phyloP scores from a whole-genome alignment of 1,284 basidiomycete species.

The Rhodotorula sp. region DNA sequence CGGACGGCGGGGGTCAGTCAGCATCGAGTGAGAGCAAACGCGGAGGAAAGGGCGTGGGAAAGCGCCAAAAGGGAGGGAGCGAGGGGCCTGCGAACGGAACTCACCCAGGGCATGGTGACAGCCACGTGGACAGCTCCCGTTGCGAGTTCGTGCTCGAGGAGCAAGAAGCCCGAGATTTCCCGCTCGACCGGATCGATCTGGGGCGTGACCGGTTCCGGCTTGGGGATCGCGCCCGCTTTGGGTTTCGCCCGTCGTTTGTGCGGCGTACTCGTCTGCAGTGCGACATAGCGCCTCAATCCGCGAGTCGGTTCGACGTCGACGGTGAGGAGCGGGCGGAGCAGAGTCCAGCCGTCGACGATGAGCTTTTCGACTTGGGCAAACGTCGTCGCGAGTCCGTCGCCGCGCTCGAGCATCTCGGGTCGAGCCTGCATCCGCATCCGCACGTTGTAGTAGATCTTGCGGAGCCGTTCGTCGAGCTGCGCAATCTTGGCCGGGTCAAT shows the following conservation, averaged over 20 bases:
- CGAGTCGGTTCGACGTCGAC: conserved; percentile 19
- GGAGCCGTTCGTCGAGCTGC: conserved; percentile 17
- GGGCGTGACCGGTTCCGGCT: neutral
- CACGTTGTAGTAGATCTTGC: conserved; percentile 20
- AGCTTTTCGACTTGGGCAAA: conserved; percentile 25
- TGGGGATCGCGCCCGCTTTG: conserved; percentile 10
- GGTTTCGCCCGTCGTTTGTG: conserved; percentile 21
- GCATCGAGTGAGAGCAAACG: no score
- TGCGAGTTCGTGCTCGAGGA: conserved; percentile 23
- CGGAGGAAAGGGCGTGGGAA: no score
- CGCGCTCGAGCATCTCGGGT: conserved; percentile 29
- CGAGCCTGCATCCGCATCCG: conserved; percentile 17
- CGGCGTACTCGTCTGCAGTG: conserved; percentile 21
- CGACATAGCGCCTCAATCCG: conserved; percentile 14
- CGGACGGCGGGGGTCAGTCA: no score
- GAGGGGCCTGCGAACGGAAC: no score
- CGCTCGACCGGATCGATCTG: conserved; percentile 12
- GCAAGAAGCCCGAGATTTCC: conserved; percentile 25
- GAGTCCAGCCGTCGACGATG: conserved; percentile 26
- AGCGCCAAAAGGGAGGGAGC: neutral
- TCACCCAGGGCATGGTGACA: conserved; percentile 27
- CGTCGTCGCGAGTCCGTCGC: conserved; percentile 27
- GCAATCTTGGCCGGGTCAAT: conserved; percentile 13
- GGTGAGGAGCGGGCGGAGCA: conserved; percentile 20
- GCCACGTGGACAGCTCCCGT: conserved; percentile 22